A percentile compares a stretch with the other conserved stretches of the same genome.
Evolutionary conservation across 805 yeast genomes (phyloP).

Genomic region (Wickerhamomyces strasburgensis): DNA sequence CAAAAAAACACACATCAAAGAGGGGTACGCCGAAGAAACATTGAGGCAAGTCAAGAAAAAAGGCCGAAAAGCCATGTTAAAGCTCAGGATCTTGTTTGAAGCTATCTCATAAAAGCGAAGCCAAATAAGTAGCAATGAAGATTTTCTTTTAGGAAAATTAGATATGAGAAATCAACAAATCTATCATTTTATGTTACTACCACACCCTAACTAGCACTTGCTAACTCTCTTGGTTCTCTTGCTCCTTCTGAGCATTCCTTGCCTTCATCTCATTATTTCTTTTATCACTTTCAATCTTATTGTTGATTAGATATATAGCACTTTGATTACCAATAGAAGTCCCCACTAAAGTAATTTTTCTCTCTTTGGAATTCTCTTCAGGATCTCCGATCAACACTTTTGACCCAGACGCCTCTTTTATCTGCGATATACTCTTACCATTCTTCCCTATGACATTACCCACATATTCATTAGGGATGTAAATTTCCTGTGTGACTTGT

Average conservation of each 20-base stretch:
- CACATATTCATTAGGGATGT: slow-evolving; percentile 70
- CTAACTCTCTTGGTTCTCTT: background rate
- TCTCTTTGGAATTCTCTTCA: slow-evolving; percentile 47
- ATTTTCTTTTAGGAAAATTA: background rate
- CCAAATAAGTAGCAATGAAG: background rate
- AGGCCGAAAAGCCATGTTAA: too few relatives aligned
- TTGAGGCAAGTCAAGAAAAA: too few relatives aligned
- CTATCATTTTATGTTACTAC: too few relatives aligned
- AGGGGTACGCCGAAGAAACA: background rate
- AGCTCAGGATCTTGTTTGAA: too few relatives aligned
- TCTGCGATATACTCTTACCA: slow-evolving; percentile 75
- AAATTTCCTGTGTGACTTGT: slow-evolving; percentile 60
- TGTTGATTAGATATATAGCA: slow-evolving; percentile 68
- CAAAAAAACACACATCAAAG: background rate
- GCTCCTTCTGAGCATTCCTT: background rate
- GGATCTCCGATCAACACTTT: slow-evolving; percentile 65
- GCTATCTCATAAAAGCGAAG: too few relatives aligned
- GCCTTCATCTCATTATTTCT: slow-evolving; percentile 35
- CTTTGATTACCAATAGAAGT: slow-evolving; percentile 61
- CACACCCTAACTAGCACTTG: too few relatives aligned
- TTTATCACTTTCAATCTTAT: slow-evolving; percentile 60
- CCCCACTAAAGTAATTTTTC: slow-evolving; percentile 67
- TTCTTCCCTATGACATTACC: slow-evolving; percentile 86
- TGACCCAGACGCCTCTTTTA: slow-evolving; percentile 70
- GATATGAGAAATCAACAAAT: too few relatives aligned